Base-by-base conservation (phyloP, 805 yeast species). In the Scheffersomyces spartinae region DNA sequence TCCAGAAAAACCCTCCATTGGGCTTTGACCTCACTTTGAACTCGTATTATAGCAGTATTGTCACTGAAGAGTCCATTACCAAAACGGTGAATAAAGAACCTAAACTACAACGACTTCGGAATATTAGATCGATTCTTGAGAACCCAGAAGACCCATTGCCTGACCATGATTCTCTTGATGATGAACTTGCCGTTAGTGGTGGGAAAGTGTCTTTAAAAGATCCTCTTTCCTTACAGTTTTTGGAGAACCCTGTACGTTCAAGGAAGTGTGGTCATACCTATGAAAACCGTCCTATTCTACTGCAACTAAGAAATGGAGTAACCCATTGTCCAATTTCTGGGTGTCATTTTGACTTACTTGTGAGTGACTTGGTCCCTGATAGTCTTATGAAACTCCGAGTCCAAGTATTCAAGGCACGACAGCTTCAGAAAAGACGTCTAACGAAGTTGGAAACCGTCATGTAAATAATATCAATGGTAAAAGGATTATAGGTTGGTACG, bases 161-260 rank as follows among this genome's bases (percentile, higher is more conserved):
- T 0, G 65, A 57, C 9, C 59, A 48, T 5, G 50, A 43, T 1
- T 48, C 41, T 8, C 73, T 61, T 9, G 75, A 68, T 19, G 82
- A 74, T 13, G 88, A 76, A 13, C 23, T 80, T 17, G 68, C 63
- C 21, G 64, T 80, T 5, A 71, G 69, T 7, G 93, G 91, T 29
- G 91, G 91, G 19, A 67, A 53, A 18, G 55, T 81, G n/a, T 71
- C 74, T 24, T 43, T 81, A 30, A 63, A 57, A 14, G 84, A 86
- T 43, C 88, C 88, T 0, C 56, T 80, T 9, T 69, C 85, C 0
- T 42, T 66, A 30, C 55, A 61, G 26, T 45, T 55, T 21, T 76
- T 68, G 45, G 54, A 46, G 13, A 50, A 49, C 3, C 91, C 93
- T 1, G 55, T 68, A 38, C 63, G 54, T n/a, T 68, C 77, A 3